These are phyloP conservation scores for Senecio squalidus DNA, from an alignment of 140 eudicot species.

Conservation along the genomic window DNA sequence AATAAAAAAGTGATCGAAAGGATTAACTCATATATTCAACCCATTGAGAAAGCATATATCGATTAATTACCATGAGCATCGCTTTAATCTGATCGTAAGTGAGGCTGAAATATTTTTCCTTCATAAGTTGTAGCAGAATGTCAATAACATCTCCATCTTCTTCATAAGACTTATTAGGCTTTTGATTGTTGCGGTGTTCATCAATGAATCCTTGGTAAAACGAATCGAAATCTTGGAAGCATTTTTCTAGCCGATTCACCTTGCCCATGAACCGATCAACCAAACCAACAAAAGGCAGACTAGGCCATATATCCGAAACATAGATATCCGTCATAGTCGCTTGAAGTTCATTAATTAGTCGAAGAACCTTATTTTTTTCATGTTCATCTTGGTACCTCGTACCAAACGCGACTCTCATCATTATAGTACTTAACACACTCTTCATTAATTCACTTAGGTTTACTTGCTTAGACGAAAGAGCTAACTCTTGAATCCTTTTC, in stretches of 20 bases:
- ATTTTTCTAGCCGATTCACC: conserved; percentile 1
- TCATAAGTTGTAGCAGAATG: neutral
- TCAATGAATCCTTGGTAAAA: conserved; percentile 1
- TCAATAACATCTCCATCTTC: neutral
- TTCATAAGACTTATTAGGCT: neutral
- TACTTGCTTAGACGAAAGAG: too few species aligned
- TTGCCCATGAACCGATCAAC: conserved; percentile 12
- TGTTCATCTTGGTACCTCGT: neutral
- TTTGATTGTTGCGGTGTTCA: neutral
- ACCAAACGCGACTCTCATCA: neutral
- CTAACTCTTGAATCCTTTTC: neutral
- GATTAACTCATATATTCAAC: neutral
- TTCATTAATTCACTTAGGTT: conserved; percentile 9
- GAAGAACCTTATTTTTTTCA: neutral
- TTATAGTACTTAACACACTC: neutral
- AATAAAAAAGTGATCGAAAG: too few species aligned
- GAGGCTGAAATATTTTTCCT: neutral
- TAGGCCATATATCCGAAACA: conserved; percentile 4
- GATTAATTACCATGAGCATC: neutral
- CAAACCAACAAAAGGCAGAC: neutral
- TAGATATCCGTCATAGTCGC: neutral
- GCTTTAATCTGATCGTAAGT: too few species aligned
- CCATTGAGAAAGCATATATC: neutral
- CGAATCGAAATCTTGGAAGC: too few species aligned
- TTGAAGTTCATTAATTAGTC: neutral